These are phyloP conservation scores for Withania somnifera DNA, from an alignment of 305 asterid species.

Conservation along the genomic window DNA sequence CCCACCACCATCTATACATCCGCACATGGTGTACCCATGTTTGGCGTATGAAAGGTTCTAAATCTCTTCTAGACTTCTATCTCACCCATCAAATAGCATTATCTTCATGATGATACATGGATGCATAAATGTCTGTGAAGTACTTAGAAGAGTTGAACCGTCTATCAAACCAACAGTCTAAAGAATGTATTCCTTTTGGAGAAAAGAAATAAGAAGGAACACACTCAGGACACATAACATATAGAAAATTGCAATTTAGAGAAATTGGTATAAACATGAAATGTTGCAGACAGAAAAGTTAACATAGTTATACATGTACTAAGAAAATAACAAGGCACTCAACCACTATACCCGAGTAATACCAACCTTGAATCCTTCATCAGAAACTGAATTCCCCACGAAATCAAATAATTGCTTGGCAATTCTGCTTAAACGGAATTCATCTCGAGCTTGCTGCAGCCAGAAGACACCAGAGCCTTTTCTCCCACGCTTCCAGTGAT, in stretches of 20 bases:
- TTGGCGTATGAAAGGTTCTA: neutral
- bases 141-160: neutral
- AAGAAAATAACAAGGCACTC: neutral
- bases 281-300: neutral
- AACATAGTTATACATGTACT: neutral
- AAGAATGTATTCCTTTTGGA: neutral
- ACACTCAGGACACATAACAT: neutral
- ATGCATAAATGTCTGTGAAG: neutral
- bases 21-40: neutral
- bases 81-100: neutral
- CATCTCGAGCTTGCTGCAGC: constrained; percentile 97
- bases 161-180: neutral
- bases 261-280: neutral
- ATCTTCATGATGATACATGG: neutral
- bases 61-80: neutral
- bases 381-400: constrained; percentile 84
- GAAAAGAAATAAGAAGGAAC: neutral
- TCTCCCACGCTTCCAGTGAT: constrained; percentile 92
- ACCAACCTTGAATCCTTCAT: constrained; percentile 79
- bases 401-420: constrained; percentile 74
- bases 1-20: neutral
- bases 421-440: constrained; percentile 70
- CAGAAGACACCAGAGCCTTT: constrained; percentile 91
- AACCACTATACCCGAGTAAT: neutral
- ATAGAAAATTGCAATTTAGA: neutral